Evolutionary conservation across 495 filamentous ascomycete genomes (phyloP), one percentile per base, ranked within the genome.

Genomic region (Neurospora sp.): DNA sequence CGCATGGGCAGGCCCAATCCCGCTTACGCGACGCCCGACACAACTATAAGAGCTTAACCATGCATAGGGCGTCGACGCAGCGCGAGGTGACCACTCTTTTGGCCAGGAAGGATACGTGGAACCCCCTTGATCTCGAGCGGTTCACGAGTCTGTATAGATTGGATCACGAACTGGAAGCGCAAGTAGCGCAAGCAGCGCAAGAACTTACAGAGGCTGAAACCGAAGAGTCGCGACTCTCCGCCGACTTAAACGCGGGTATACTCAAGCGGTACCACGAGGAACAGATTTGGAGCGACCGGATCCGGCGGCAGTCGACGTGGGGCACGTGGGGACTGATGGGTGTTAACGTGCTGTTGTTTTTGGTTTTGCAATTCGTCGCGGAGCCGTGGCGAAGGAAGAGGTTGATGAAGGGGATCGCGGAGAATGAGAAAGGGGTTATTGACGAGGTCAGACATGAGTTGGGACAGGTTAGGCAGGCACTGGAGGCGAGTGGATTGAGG

Each of bases 251-350:
- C 79, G 88, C 90, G 45, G 89, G 88, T 42, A 98, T 98, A 73
- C 84, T 98, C 39, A 90, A 90, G 38, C 90, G 96, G 37, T 99
- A 99, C 83, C 96, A 99, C 83, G 96, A 99, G 82, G 96, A 99
- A 83, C 96, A 99, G 85, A 97, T 99, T 69, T 99, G 96, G 96
- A 95, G 92, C 77, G 96, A 99, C 78, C 96, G 97, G 79, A 99
- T 99, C 79, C 88, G 96, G 54, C 85, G 96, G 73, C 97, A 97
- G 88, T 93, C 90, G 76, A 98, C 96, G 6, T 99, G 96, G 96
- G 94, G 96, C 31, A 99, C 96, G 3, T 98, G 96, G 91, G 96
- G 96, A 0, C 82, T 99, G 76, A 98, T 99, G 96, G 94, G 96
- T 8, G 87, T 98, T 59, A 99, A 99, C 77, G 91, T 98, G 4